Conservation (phyloP, 106 monocot genomes). For the Dendrobium officinale region DNA sequence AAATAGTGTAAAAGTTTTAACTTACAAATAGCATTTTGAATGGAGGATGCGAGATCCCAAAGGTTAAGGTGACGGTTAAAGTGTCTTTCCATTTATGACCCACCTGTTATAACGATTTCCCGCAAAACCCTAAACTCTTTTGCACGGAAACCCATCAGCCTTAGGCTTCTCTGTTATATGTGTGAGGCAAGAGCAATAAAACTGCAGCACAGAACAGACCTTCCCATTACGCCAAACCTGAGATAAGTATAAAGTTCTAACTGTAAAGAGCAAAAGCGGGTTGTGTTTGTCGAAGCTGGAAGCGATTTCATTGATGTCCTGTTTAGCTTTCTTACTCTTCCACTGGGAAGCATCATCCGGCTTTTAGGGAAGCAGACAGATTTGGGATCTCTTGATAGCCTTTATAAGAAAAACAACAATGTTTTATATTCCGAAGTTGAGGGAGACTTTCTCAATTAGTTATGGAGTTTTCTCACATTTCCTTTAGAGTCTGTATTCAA, state of each 20-base stretch:
- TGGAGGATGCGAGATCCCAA: too few relatives aligned
- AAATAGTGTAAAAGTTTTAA: too few relatives aligned
- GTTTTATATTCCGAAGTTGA: background rate
- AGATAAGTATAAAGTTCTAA: conserved; percentile 23
- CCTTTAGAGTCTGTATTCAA: background rate
- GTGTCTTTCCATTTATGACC: too few relatives aligned
- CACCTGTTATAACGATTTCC: too few relatives aligned
- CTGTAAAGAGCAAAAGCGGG: conserved; percentile 24
- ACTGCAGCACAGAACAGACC: too few relatives aligned
- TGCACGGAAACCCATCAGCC: too few relatives aligned
- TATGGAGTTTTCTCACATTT: background rate
- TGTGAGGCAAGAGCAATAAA: too few relatives aligned
- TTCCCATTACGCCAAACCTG: background rate
- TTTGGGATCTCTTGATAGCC: conserved; percentile 18
- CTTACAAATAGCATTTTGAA: too few relatives aligned
- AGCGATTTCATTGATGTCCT: conserved; percentile 28
- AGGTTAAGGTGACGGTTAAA: too few relatives aligned
- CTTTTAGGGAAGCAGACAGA: conserved; percentile 14
- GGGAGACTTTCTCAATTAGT: background rate
- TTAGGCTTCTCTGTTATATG: too few relatives aligned
- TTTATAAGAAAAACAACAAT: conserved; percentile 16
- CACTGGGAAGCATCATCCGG: conserved; percentile 28
- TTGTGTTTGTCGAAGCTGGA: conserved; percentile 39
- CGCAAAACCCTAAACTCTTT: too few relatives aligned
- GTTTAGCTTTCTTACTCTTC: conserved; percentile 53